phyloP scores from a whole-genome alignment of 345 rosid genomes.

The Aegle marmelos region DNA sequence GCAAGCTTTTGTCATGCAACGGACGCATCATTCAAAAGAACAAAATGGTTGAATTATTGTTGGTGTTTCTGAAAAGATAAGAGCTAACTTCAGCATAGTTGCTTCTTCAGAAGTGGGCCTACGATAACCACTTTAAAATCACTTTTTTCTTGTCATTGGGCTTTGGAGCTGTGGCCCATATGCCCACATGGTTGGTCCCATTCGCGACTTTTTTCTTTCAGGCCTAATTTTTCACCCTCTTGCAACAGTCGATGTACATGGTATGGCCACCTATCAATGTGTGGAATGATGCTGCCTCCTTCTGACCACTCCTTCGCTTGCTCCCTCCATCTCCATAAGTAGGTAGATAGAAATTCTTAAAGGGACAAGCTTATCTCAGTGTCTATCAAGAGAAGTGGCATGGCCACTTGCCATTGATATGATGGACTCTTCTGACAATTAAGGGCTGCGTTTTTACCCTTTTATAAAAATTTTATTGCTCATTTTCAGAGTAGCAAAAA shows the following conservation, averaged over 20 bases:
- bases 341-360: not conserved
- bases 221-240: not conserved
- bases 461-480: not conserved
- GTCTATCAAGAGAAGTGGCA: not conserved
- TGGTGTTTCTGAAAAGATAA: constrained; percentile 3
- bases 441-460: not conserved
- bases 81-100: not conserved
- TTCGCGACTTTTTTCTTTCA: not conserved
- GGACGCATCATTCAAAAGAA: not conserved
- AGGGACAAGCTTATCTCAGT: not conserved
- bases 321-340: not conserved
- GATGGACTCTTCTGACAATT: not conserved
- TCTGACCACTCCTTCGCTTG: not conserved
- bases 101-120: constrained; percentile 19
- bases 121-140: not conserved
- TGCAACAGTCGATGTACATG: not conserved
- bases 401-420: constrained; percentile 6
- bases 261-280: not conserved
- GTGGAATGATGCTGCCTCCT: not conserved
- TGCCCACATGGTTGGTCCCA: constrained; percentile 17
- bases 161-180: constrained; percentile 20
- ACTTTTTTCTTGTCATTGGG: not conserved
- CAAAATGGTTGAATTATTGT: not conserved
- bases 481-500: not conserved
- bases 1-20: not conserved